Evolutionary conservation across 305 asterid genomes (phyloP).

Genomic region (Nicotiana rustica): DNA sequence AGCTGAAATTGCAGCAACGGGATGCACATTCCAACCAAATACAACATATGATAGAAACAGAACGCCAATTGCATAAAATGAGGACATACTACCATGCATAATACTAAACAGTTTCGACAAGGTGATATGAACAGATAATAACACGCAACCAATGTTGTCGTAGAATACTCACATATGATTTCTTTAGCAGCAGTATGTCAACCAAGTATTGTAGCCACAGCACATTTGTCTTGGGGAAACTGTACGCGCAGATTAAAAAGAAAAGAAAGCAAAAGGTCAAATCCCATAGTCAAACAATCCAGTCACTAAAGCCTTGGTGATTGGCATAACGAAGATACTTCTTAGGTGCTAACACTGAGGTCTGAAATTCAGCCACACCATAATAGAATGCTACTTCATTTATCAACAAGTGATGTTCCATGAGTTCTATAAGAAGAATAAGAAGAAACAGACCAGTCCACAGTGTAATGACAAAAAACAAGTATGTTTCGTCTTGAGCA

Average conservation of each 20-base stretch:
- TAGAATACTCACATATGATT: constrained; percentile 74
- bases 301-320: constrained; percentile 16
- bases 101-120: neutral
- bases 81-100: constrained; percentile 6
- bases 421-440: neutral
- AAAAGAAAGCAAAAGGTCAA: constrained; percentile 23
- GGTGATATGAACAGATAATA: neutral
- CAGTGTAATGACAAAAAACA: constrained; percentile 11
- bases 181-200: constrained; percentile 79
- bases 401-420: neutral
- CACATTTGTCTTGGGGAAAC: constrained; percentile 94
- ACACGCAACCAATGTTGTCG: neutral
- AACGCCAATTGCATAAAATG: constrained; percentile 12
- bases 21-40: neutral
- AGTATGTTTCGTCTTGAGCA: neutral
- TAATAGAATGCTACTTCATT: neutral
- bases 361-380: constrained; percentile 28
- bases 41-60: neutral
- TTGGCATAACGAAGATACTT: constrained; percentile 1
- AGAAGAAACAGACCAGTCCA: neutral
- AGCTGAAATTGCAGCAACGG: constrained; percentile 28
- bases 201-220: constrained; percentile 90
- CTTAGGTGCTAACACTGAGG: constrained; percentile 7
- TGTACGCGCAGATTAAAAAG: constrained; percentile 41
- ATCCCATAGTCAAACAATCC: neutral